Percentiles rank a stretch among this genome's conserved stretches.
These are phyloP conservation scores for Podila epigama DNA, from an alignment of 192 early-diverging fungal genomes.

Conservation along the genomic window DNA sequence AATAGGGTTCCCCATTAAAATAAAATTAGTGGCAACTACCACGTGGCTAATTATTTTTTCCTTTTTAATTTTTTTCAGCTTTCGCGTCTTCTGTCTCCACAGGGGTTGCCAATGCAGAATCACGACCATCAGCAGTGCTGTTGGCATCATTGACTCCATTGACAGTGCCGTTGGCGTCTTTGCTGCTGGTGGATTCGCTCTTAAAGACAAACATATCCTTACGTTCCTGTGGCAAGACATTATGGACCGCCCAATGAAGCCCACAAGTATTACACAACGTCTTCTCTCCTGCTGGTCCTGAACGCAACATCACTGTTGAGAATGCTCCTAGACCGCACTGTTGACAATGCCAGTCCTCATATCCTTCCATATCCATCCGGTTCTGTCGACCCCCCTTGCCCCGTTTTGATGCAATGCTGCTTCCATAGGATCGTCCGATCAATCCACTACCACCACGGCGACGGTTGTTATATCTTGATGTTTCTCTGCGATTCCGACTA, in stretches of 20 bases:
- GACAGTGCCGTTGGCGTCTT: background rate
- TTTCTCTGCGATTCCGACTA: constrained; percentile 53
- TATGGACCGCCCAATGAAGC: constrained; percentile 39
- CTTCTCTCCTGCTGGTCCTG: constrained; percentile 51
- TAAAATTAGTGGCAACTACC: too few relatives aligned
- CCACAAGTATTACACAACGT: constrained; percentile 54
- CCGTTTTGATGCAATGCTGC: constrained; percentile 6
- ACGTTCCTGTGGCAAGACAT: constrained; percentile 32
- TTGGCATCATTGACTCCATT: too few relatives aligned
- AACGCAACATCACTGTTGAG: constrained; percentile 45
- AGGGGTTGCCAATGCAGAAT: too few relatives aligned
- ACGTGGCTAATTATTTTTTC: too few relatives aligned
- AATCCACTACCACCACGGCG: constrained; percentile 6
- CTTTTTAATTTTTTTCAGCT: too few relatives aligned
- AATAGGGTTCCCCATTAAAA: too few relatives aligned
- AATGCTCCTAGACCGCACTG: constrained; percentile 47
- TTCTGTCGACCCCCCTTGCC: constrained; percentile 6
- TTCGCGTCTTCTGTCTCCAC: too few relatives aligned
- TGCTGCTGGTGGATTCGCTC: too few relatives aligned
- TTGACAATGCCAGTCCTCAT: constrained; percentile 44
- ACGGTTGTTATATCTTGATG: constrained; percentile 26
- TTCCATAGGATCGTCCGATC: background rate
- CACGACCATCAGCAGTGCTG: too few relatives aligned
- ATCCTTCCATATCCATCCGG: constrained; percentile 22
- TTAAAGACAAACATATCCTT: constrained; percentile 35